Evolutionary conservation across 345 rosid genomes (phyloP), one percentile per base, ranked within the genome.

Genomic region (Passiflora organensis): DNA sequence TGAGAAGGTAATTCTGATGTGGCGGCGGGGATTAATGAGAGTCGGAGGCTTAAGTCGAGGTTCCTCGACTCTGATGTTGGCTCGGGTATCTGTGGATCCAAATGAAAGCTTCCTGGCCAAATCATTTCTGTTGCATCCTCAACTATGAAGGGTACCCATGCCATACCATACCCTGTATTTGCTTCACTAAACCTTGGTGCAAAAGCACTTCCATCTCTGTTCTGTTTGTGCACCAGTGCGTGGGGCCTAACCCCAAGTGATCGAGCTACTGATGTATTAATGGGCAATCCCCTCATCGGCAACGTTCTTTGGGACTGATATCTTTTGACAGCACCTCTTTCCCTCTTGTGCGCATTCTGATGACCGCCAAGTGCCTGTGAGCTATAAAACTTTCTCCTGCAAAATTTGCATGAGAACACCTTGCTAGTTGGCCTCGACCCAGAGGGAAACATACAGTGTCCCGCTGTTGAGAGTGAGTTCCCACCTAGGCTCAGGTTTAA

Each of bases 341-440:
- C 86, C 55, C 86, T 70, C 67, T 80, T 85, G 79, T 85, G 94
- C 51, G 94, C 94, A 48, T 85, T 85, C 74, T 85, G 89, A 66
- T 85, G 93, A 32, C 93, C 93, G 13, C 93, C 93, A 32, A 85
- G 63, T 24, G 93, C 93, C 55, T 85, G 93, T 36, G 86, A 82
- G 57, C 86, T 85, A 66, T 53, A 85, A 69, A 85, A 85, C 68
- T 80, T 85, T 59, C 89, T 82, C 75, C 76, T 77, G 72, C 93
- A 85, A 62, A 82, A 85, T 66, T 82, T 80, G 25, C 93, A 85
- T 6, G 89, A 80, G 76, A 80, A 82, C 56, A 80, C 66, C 63
- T 78, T 80, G 48, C 76, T 43, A 11, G 5, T 8, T 2, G 80
- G 52, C 43, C 68, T 73, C 16, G 71, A 22, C 34, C 34, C 34